A percentile compares a stretch with the other conserved stretches of the same genome.
phyloP scores from a whole-genome alignment of 768 basidiomycete species.

The Sarcodon sp. region DNA sequence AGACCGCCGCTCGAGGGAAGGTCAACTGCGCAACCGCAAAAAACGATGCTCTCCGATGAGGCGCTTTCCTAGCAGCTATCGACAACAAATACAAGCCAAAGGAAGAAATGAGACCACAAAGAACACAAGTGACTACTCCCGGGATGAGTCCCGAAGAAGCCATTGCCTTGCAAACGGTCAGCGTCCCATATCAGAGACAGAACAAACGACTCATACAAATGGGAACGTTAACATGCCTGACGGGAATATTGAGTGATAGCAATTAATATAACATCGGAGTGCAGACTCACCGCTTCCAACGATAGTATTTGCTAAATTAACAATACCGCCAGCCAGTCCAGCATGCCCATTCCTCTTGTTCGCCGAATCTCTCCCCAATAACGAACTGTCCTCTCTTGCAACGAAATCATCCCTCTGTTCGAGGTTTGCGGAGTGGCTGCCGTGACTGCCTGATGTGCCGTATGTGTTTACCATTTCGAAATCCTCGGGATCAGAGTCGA shows the following conservation, averaged over 20 bases:
- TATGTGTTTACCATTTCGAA: conserved; percentile 65
- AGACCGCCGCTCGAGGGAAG: conserved; percentile 76
- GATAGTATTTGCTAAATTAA: conserved; percentile 82
- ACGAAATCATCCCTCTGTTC: conserved; percentile 16
- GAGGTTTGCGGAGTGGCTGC: conserved; percentile 13
- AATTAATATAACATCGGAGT: not conserved
- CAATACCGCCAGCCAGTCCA: conserved; percentile 51
- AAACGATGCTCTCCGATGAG: conserved; percentile 69
- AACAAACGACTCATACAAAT: conserved; percentile 33
- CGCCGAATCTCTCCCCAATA: conserved; percentile 35
- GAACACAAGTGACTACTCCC: conserved; percentile 76
- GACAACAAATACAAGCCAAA: conserved; percentile 89
- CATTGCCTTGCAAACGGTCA: conserved; percentile 47
- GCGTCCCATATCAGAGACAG: not conserved
- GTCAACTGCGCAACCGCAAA: conserved; percentile 77
- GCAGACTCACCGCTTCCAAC: conserved; percentile 68
- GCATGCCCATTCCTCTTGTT: conserved; percentile 50
- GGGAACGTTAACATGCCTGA: conserved; percentile 85
- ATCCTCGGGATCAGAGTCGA: conserved; percentile 6
- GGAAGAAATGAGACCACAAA: conserved; percentile 62
- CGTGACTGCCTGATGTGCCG: conserved; percentile 32
- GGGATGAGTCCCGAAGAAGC: conserved; percentile 85
- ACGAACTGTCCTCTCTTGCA: conserved; percentile 41
- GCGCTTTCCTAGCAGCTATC: conserved; percentile 65
- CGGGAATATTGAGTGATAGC: conserved; percentile 2